Evolutionary conservation across 257 asterid genomes (phyloP).

Genomic region (Cynanchum wilfordii): DNA sequence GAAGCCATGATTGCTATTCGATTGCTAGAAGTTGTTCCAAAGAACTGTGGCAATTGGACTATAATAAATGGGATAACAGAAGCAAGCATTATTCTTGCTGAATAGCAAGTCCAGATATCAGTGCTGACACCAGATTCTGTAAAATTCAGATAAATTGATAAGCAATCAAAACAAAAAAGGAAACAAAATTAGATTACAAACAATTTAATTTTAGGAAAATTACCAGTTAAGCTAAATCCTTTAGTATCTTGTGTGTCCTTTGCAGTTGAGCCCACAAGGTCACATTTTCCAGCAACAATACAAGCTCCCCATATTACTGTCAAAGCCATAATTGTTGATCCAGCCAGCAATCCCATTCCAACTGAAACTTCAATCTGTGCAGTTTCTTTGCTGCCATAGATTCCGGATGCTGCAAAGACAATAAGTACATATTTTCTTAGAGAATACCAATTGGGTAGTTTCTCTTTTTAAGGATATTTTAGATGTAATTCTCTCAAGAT

Average conservation of each 20-base stretch:
- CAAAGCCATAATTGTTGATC: conserved; percentile 55
- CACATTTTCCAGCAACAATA: conserved; percentile 48
- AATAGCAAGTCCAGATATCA: conserved; percentile 41
- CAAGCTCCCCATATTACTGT: conserved; percentile 59
- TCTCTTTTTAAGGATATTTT: too few relatives aligned
- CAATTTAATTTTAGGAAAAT: background rate
- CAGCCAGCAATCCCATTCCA: conserved; percentile 65
- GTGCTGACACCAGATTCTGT: conserved; percentile 42
- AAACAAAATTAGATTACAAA: too few relatives aligned
- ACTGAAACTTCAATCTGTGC: conserved; percentile 51
- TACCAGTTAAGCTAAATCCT: conserved; percentile 17
- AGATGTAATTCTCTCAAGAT: background rate
- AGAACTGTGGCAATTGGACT: conserved; percentile 27
- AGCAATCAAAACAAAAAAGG: background rate
- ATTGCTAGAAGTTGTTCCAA: conserved; percentile 15
- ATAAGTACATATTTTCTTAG: background rate
- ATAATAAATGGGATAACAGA: conserved; percentile 45
- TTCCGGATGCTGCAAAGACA: conserved; percentile 33
- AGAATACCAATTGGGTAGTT: too few relatives aligned
- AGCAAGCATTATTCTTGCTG: conserved; percentile 54
- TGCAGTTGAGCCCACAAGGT: conserved; percentile 21
- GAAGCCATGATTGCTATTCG: conserved; percentile 36
- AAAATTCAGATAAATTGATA: background rate
- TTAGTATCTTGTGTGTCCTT: conserved; percentile 12
- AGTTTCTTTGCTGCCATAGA: conserved; percentile 38